Evolutionary conservation across 257 asterid genomes (phyloP).

Genomic region (Voacanga thouarsii): DNA sequence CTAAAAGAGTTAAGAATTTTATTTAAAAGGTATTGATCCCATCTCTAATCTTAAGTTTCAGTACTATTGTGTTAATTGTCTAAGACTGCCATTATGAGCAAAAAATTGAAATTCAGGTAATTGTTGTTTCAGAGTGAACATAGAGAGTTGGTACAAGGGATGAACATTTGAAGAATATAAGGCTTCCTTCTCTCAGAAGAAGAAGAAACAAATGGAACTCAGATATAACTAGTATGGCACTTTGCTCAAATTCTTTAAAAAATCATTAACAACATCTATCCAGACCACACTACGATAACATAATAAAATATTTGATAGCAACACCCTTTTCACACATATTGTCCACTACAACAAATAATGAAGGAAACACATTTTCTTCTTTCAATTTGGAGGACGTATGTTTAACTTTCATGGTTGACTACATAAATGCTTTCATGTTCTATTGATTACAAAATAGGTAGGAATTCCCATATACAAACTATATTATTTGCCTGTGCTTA

Average conservation of each 20-base stretch:
- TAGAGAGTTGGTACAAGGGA: not conserved
- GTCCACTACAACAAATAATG: not conserved
- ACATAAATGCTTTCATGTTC: not conserved
- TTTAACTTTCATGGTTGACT: not conserved
- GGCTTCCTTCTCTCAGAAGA: not conserved
- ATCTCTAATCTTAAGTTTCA: not conserved
- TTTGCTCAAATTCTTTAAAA: not conserved
- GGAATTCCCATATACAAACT: not conserved
- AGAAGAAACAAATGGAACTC: not conserved
- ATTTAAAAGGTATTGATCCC: not conserved
- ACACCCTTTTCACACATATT: not conserved
- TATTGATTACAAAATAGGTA: not conserved
- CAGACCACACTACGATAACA: not conserved
- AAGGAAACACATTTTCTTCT: not conserved
- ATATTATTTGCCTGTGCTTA: not conserved
- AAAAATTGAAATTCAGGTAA: constrained; percentile 1
- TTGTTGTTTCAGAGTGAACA: not conserved
- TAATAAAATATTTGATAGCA: not conserved
- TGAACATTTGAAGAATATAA: not conserved
- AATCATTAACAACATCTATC: not conserved
- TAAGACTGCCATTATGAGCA: not conserved
- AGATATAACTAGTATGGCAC: not conserved
- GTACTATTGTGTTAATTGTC: not conserved
- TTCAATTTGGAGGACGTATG: not conserved
- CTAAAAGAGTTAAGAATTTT: constrained; percentile 4